phyloP scores from a whole-genome alignment of 2,329 filamentous ascomycete species.

The Paracamarosporium sp. region DNA sequence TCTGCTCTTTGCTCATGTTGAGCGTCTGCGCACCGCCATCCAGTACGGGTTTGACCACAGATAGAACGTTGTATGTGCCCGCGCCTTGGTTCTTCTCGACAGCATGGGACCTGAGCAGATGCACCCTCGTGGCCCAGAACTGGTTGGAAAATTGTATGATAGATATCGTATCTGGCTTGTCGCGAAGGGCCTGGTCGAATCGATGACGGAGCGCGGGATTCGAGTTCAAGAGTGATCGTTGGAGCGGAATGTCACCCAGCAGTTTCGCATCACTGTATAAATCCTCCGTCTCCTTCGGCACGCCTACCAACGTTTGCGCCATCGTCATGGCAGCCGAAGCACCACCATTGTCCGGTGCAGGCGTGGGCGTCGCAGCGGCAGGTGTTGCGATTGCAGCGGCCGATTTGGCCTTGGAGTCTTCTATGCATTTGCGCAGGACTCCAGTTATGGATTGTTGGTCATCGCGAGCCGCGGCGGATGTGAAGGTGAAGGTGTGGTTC shows the following conservation, averaged over 20 bases:
- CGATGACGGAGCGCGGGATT: conserved; percentile 78
- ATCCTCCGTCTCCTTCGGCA: conserved; percentile 58
- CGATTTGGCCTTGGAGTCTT: conserved; percentile 64
- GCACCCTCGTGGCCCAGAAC: conserved; percentile 92
- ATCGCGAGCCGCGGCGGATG: conserved; percentile 75
- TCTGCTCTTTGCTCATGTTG: conserved; percentile 88
- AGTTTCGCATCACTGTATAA: conserved; percentile 85
- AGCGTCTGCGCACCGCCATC: conserved; percentile 75
- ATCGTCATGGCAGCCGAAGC: conserved; percentile 76
- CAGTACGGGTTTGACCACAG: conserved; percentile 78
- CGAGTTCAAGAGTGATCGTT: conserved; percentile 86
- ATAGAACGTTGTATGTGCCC: conserved; percentile 92
- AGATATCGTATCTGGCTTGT: conserved; percentile 84
- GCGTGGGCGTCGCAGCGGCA: conserved; percentile 25
- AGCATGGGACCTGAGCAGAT: conserved; percentile 85
- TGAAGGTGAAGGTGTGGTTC: conserved; percentile 88
- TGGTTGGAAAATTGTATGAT: conserved; percentile 84
- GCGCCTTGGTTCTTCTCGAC: conserved; percentile 87
- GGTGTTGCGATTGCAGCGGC: conserved; percentile 43
- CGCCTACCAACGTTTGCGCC: conserved; percentile 66
- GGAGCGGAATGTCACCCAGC: conserved; percentile 78
- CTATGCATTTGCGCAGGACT: conserved; percentile 77
- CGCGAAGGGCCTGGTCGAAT: conserved; percentile 82
- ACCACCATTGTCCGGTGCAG: conserved; percentile 20
- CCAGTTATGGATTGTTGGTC: conserved; percentile 90